phyloP scores from a whole-genome alignment of 148 eudicot species.

The Rhododendron simsii region DNA sequence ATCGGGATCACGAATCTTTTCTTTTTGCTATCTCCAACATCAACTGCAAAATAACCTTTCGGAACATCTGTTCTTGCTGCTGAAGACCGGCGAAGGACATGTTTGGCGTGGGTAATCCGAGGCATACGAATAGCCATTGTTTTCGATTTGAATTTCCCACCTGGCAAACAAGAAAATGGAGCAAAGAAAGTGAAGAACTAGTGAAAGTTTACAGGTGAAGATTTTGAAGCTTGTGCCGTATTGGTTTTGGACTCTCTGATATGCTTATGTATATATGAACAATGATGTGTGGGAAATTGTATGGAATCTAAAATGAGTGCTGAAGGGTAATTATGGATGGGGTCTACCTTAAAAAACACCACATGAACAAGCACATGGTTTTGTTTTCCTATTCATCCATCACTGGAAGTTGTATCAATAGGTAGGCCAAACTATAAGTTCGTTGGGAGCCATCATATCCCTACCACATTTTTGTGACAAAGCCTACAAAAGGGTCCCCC shows the following conservation, averaged over 20 bases:
- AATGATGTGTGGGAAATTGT: background rate
- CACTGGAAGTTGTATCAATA: background rate
- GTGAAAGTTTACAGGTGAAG: background rate
- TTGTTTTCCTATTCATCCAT: background rate
- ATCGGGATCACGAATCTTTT: too few relatives aligned
- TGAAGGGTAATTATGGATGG: background rate
- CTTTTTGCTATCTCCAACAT: too few relatives aligned
- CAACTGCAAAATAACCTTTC: too few relatives aligned
- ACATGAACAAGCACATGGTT: slow-evolving; percentile 6
- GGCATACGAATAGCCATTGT: too few relatives aligned
- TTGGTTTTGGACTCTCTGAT: background rate
- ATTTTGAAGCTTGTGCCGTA: background rate
- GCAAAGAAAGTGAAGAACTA: too few relatives aligned
- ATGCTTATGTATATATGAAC: background rate
- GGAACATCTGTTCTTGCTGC: too few relatives aligned
- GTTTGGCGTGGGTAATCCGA: too few relatives aligned
- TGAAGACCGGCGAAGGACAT: too few relatives aligned
- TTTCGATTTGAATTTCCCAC: too few relatives aligned
- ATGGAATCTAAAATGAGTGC: background rate
- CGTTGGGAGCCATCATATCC: background rate
- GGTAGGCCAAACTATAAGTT: background rate
- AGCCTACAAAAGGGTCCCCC: background rate
- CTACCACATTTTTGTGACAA: background rate
- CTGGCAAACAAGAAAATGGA: too few relatives aligned
- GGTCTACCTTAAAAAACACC: background rate